Conservation (phyloP, 306 rosid genomes). For the Luffa acutangula region DNA sequence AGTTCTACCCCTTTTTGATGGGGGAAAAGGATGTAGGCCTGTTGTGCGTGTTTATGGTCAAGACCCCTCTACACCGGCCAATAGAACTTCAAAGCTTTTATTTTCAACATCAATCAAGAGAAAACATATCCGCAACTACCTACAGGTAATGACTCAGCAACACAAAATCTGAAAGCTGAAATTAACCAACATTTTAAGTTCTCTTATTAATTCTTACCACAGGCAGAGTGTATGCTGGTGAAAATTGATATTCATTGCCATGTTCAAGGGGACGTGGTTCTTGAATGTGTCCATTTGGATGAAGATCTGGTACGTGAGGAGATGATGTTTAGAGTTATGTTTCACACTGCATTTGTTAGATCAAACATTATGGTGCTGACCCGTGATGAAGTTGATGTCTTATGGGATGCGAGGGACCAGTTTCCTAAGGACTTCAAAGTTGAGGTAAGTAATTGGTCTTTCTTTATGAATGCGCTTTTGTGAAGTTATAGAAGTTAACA, state of each 20-base stretch:
- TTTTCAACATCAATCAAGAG: conserved; percentile 52
- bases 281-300: conserved; percentile 75
- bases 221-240: conserved; percentile 95
- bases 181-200: conserved; percentile 5
- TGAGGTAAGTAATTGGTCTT: conserved; percentile 59
- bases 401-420: conserved; percentile 90
- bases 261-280: conserved; percentile 93
- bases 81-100: conserved; percentile 85
- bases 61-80: conserved; percentile 67
- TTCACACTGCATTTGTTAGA: conserved; percentile 89
- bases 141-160: conserved; percentile 60
- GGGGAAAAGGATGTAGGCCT: conserved; percentile 84
- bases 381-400: conserved; percentile 79
- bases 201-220: conserved; percentile 45
- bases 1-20: conserved; percentile 70
- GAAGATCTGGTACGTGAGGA: conserved; percentile 69
- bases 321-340: conserved; percentile 79
- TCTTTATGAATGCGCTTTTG: conserved; percentile 27
- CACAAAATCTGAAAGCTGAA: conserved; percentile 17
- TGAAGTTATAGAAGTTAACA: conserved; percentile 45
- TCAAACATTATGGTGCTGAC: conserved; percentile 63
- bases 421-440: conserved; percentile 82
- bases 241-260: conserved; percentile 77
- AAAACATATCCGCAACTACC: conserved; percentile 52
- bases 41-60: conserved; percentile 77